Conservation (phyloP, 352 stramenopile species). For the Phytophthora hibernalis region DNA sequence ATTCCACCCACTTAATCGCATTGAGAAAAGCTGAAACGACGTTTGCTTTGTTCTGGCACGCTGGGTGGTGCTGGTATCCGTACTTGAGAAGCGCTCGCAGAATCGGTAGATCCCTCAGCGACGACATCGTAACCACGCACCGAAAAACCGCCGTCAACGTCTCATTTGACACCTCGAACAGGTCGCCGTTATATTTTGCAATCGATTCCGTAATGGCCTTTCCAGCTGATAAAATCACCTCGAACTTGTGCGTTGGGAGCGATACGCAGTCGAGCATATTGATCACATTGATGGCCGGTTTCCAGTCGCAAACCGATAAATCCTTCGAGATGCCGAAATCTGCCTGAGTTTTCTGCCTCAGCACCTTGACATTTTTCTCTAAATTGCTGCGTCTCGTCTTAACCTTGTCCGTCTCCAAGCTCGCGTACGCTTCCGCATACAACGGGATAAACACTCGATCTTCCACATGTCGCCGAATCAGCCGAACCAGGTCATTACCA, state of each 20-base stretch:
- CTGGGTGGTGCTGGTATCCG: conserved; percentile 72
- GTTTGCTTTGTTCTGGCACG: conserved; percentile 72
- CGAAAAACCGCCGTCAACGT: conserved; percentile 72
- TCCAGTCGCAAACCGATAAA: conserved; percentile 71
- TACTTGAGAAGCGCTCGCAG: conserved; percentile 61
- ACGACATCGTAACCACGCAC: conserved; percentile 70
- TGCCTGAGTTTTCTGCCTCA: conserved; percentile 57
- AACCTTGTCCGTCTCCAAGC: conserved; percentile 52
- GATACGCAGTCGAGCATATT: conserved; percentile 81
- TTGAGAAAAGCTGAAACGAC: conserved; percentile 72
- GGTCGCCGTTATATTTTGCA: conserved; percentile 54
- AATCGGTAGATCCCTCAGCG: conserved; percentile 63
- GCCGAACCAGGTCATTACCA: conserved; percentile 75
- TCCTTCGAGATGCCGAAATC: conserved; percentile 78
- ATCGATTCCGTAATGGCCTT: conserved; percentile 62
- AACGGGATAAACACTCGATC: conserved; percentile 81
- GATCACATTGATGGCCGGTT: conserved; percentile 54
- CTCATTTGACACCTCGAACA: conserved; percentile 69
- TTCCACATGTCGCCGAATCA: conserved; percentile 80
- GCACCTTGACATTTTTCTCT: conserved; percentile 65
- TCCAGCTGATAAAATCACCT: conserved; percentile 68
- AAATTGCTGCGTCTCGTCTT: conserved; percentile 43
- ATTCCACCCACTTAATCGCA: conserved; percentile 82
- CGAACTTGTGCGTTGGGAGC: conserved; percentile 85
- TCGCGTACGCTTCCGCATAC: conserved; percentile 61